Evolutionary conservation across 495 filamentous ascomycete species (phyloP), one percentile per base, ranked within the genome.

Genomic region (Poronia punctata): DNA sequence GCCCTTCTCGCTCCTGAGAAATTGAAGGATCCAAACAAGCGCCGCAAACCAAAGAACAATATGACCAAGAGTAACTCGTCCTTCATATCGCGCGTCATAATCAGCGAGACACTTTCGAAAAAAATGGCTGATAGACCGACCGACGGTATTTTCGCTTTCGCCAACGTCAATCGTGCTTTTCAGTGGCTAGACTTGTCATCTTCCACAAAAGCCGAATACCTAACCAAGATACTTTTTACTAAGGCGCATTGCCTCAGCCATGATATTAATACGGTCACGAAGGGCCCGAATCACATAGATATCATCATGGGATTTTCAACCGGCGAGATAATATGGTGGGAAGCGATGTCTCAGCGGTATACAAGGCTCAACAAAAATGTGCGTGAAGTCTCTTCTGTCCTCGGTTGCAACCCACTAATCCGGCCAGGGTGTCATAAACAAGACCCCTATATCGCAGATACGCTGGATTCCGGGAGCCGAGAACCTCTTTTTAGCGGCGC

Each of bases 271-370:
- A 66, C 75, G 29, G 40, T 84, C 35, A 96, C 92, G 19, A 94
- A 88, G 59, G 81, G 75, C 29, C 40, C 74, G 7, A 76, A 68
- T 12, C 90, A 96, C 57, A 69, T 97, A 37, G 92, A 98, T 55
- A 70, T 97, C 17, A 79, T 94, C 42, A 87, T 97, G 80, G 92
- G 92, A 5, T 96, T 95, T 43, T 94, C 88, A 2, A 89, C 87
- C 0, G 88, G 87, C 17, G 92, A 98, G 54, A 92, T 97, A 34
- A 89, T 98, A 33, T 98, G 93, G 93, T 98, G 90, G 67, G 92
- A 98, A 64, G 89, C 92, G 9, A 86, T 95, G 54, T 88, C 88
- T 14, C 88, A 95, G 52, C 92, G 95, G 56, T 98, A 98, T 58
- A 84, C 84, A 2, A 81, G 93, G 4, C 73, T 98, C 44, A 98